Evolutionary conservation across 139 green algal species (phyloP), one percentile per base, ranked within the genome.

Genomic region (Closterium sp.): DNA sequence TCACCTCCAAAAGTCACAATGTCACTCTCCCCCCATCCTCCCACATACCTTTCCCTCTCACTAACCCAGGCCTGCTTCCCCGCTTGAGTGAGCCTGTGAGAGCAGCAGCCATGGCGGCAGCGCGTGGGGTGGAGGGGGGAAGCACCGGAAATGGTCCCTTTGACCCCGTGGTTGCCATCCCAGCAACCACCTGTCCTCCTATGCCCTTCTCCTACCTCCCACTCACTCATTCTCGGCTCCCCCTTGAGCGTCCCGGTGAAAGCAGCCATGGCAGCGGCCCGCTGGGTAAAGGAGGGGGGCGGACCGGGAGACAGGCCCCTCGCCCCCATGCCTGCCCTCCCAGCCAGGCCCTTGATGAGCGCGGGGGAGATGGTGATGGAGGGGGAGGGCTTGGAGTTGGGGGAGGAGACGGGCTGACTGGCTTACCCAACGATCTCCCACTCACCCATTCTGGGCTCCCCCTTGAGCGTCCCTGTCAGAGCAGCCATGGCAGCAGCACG

Each of bases 401-500:
- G 3, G 3, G n/a, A 5, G 36, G 36, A 55, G 36, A 55, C 28
- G 23, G n/a, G n/a, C n/a, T n/a, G n/a, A n/a, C n/a, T n/a, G n/a
- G n/a, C n/a, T n/a, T n/a, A n/a, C n/a, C n/a, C n/a, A n/a, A n/a
- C n/a, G 36, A 12, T 55, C 36, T 12, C 36, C 6, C 83, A 86
- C 83, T 86, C 83, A 33, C 30, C n/a, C 83, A 32, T 21, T 34
- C 10, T 38, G 3, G 30, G 30, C n/a, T 91, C 89, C 23, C 34
- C 89, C 12, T 31, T 90, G 6, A 91, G 89, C 84, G 33, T 12
- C 25, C 89, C 89, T 6, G 89, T 89, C 0, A 91, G 89, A 1
- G 89, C 89, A 36, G 89, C 89, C n/a, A 91, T 86, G 35, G 89
- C 89, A 89, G 89, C 89, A 2, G 89, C 89, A 9, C 89, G 89